Evolutionary conservation across 2,329 filamentous ascomycete species (phyloP), one percentile per base, ranked within the genome.

Genomic region (Fusarium sp.): DNA sequence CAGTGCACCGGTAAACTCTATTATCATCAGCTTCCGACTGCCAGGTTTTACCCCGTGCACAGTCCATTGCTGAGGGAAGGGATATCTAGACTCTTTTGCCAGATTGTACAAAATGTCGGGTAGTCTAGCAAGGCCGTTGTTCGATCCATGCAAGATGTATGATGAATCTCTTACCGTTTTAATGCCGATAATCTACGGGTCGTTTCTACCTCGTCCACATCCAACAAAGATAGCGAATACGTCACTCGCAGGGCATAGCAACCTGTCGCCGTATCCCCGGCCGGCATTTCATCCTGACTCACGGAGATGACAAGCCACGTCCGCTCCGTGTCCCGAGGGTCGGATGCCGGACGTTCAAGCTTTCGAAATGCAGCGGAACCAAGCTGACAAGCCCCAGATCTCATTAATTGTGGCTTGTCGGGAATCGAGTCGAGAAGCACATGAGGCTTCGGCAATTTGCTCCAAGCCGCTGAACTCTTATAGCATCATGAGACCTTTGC

Each of bases 241-340:
- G 15, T 34, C 4, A 23, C 19, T 14, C 30, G 46, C 20, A 26
- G 38, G 34, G 21, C 10, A 24, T 12, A 28, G 11, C 8, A 26
- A 14, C 20, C 21, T 15, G 14, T 39, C 28, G 15, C 47, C 43
- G 39, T 30, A 15, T 36, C 42, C 10, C 42, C 36, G 38, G 46
- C 26, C 42, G 30, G 34, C 21, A 45, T 59, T n/a, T 43, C 28
- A 38, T 36, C 42, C 20, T 26, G 19, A 38, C 11, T 28, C 28
- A 47, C 64, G 54, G 65, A 51, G 20, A 23, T 46, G 9, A 15
- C 42, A 46, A 47, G 44, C 38, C 54, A 62, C 38, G 20, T 40
- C 59, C 64, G 64, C 43, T 61, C 64, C 54, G 60, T 68, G 34
- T 12, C 28, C 28, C 40, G 40, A 42, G 40, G 14, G 23, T 30